Percentiles rank a stretch among this genome's conserved stretches.
Evolutionary conservation across 306 rosid species (phyloP).

Genomic region (Glycyrrhiza uralensis): DNA sequence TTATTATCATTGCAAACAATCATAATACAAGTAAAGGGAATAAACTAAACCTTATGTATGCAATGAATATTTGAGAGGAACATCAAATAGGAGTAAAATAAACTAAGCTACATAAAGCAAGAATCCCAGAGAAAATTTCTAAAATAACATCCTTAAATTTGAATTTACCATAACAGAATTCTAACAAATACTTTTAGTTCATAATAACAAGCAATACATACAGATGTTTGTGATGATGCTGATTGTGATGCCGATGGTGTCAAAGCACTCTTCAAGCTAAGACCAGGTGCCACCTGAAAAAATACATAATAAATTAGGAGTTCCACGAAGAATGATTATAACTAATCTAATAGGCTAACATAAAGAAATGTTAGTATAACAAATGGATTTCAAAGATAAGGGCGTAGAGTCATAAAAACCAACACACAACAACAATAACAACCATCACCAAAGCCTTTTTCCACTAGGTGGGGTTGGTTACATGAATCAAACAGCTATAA

Average conservation of each 20-base stretch:
- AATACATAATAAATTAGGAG: constrained; percentile 21
- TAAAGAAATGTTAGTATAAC: background rate
- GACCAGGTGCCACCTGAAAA: constrained; percentile 66
- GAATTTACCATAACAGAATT: constrained; percentile 9
- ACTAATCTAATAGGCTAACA: background rate
- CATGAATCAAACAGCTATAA: background rate
- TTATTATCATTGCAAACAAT: constrained; percentile 19
- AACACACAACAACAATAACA: background rate
- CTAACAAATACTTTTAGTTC: background rate
- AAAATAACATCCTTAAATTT: background rate
- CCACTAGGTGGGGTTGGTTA: background rate
- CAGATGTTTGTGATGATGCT: constrained; percentile 60
- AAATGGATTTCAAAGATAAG: background rate
- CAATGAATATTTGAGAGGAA: background rate
- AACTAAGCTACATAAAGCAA: constrained; percentile 1
- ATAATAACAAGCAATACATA: constrained; percentile 41
- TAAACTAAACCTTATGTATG: background rate
- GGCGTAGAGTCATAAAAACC: background rate
- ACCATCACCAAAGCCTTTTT: background rate
- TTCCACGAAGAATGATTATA: background rate
- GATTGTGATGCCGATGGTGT: constrained; percentile 44
- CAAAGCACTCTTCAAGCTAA: constrained; percentile 60
- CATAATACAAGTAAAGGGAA: background rate
- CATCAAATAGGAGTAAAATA: background rate
- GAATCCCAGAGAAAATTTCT: background rate